These are phyloP conservation scores for Camelina neglecta DNA, from an alignment of 345 rosid species.

Conservation along the genomic window DNA sequence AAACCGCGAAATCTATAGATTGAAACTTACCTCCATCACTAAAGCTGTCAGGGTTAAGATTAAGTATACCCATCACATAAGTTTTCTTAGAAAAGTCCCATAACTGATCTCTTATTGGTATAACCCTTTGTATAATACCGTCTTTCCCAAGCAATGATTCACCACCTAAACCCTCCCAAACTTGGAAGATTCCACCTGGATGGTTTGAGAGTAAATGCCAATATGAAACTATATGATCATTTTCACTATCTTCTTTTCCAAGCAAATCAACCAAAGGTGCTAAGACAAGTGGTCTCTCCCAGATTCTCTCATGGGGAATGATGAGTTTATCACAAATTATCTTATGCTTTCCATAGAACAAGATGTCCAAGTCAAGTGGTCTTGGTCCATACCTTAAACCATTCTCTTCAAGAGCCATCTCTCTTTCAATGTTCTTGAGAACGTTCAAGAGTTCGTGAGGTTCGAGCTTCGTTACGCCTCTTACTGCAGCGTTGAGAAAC, in stretches of 20 bases:
- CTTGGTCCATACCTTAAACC: constrained; percentile 87
- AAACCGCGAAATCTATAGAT: constrained; percentile 63
- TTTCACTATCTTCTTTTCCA: constrained; percentile 58
- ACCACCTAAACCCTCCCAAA: constrained; percentile 83
- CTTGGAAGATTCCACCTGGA: constrained; percentile 61
- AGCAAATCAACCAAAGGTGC: constrained; percentile 88
- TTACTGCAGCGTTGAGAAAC: constrained; percentile 82
- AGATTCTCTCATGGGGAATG: constrained; percentile 81
- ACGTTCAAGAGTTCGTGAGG: constrained; percentile 72
- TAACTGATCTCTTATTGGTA: constrained; percentile 71
- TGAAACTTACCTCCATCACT: constrained; percentile 81
- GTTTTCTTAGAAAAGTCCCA: constrained; percentile 81
- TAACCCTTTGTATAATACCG: constrained; percentile 68
- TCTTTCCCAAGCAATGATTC: constrained; percentile 69
- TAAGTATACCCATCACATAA: constrained; percentile 78
- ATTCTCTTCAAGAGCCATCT: constrained; percentile 64
- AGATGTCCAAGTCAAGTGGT: constrained; percentile 83
- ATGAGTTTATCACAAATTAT: constrained; percentile 63
- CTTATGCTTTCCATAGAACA: constrained; percentile 76
- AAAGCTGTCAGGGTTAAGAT: constrained; percentile 87
- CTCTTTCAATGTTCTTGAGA: constrained; percentile 78
- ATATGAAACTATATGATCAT: constrained; percentile 58
- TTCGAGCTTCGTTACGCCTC: constrained; percentile 76
- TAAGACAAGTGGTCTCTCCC: constrained; percentile 87
- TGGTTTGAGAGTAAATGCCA: constrained; percentile 74